Base-by-base conservation (phyloP, 2,329 filamentous ascomycete genomes). In the Talaromyces sp. region DNA sequence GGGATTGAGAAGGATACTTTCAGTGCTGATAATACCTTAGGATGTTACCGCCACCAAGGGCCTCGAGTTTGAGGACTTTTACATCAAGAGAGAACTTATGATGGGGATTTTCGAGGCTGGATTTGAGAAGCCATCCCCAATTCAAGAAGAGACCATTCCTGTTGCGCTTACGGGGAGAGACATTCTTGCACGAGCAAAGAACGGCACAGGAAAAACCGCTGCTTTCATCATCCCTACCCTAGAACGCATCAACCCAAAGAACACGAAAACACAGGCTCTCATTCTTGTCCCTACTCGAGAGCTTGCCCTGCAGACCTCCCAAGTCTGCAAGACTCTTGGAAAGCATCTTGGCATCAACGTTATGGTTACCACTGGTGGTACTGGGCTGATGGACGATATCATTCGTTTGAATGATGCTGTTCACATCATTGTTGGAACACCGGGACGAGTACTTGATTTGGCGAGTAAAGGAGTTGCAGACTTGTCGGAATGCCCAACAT, bases 61-160 rank as follows among this genome's bases (percentile, higher is more conserved):
- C 63, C 83, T 99, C 64, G 94, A 99, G 69, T 99, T 97, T 72
- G 95, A 99, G 77, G 91, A 97, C 67, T 97, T 99, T 74, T 90
- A 89, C 66, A 88, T 99, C 69, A 96, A 96, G 81, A 85, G 94
- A 73, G 91, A 96, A 74, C 81, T 99, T 63, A 86, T 99, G 80
- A 99, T 97, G 93, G 94, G 94, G 64, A 97, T 99, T 67, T 99
- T 97, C 76, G 94, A 99, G 80, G 94, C 94, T 67, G 94, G 94
- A 65, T 99, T 97, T 76, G 94, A 99, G 76, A 97, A 96, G 79
- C 94, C 94, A 17, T 99, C 94, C 60, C 94, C 94, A 11, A 99
- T 99, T 69, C 94, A 99, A 85, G 94, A 99, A 87, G 94, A 97
- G 80, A 92, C 94, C 59, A 97, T 99, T 71, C 94, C 94, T 54